A percentile compares a stretch with the other conserved stretches of the same genome.
Conservation (phyloP, 2,329 filamentous ascomycete genomes). For the Metarhizium brunneum region DNA sequence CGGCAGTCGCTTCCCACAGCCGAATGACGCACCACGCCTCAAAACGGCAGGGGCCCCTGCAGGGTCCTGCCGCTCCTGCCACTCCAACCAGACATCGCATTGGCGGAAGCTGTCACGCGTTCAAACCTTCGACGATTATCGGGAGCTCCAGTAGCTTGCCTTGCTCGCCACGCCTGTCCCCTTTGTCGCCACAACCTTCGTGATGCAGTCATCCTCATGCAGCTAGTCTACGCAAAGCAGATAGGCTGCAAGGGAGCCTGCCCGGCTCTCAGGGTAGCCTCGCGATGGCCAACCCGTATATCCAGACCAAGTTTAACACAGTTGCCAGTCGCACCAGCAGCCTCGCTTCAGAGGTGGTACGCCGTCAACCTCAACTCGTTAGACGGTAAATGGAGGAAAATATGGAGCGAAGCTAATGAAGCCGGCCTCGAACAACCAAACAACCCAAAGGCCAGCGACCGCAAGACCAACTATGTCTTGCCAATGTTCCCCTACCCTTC, state of each 20-base stretch:
- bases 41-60: slow-evolving; percentile 5
- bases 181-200: slow-evolving; percentile 1
- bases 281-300: not conserved
- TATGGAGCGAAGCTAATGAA: slow-evolving; percentile 26
- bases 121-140: not conserved
- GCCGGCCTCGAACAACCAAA: slow-evolving; percentile 9
- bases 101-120: not conserved
- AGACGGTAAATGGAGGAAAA: slow-evolving; percentile 40
- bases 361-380: slow-evolving; percentile 38
- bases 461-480: slow-evolving; percentile 52
- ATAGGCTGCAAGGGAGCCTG: slow-evolving; percentile 12
- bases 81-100: not conserved
- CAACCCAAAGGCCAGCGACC: slow-evolving; percentile 21
- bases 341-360: slow-evolving; percentile 22
- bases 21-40: not conserved
- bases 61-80: not conserved
- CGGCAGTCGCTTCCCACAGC: not conserved
- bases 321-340: not conserved
- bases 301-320: not conserved
- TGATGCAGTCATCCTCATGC: slow-evolving; percentile 18
- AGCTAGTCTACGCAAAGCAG: slow-evolving; percentile 17
- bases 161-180: not conserved
- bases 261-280: slow-evolving; percentile 5
- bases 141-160: not conserved
- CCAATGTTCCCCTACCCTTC: slow-evolving; percentile 95